Evolutionary conservation across 2,329 filamentous ascomycete species (phyloP), one percentile per base, ranked within the genome.

Genomic region (Dactylellina haptotyla): DNA sequence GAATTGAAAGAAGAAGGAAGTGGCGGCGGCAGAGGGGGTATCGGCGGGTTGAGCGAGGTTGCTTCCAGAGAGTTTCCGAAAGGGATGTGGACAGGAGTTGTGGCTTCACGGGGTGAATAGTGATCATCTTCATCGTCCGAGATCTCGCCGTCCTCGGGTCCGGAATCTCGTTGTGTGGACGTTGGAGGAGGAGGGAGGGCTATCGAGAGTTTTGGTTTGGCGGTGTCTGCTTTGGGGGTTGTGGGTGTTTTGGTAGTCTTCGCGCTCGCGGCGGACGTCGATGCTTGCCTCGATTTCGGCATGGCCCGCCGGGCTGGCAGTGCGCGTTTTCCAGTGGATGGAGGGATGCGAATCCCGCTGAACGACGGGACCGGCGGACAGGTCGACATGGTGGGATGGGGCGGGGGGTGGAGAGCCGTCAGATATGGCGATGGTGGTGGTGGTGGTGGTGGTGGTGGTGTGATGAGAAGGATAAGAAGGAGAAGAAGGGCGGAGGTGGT

Each of bases 71-170:
- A 32, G 32, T 51, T 71, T 34, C 37, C 37, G 6, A 50, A 37
- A 14, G 46, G 59, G 6, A 61, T 37, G 25, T 37, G 59, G 3
- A 61, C 39, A 53, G 67, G 67, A 54, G 67, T 72, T 5, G 67
- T 65, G 4, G 67, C 67, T 48, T 72, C 67, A 6, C 57, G 57
- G 18, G 67, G 67, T 5, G 67, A 72, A 30, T 72, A 72, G 10
- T 72, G 67, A 37, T 72, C 67, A 34, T 72, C 67, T 28, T 72
- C 65, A 4, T 71, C 67, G 16, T 72, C 67, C 20, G 67, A 72
- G 54, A 72, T 65, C 46, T 72, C 67, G 53, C 67, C 67, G 65
- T 72, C 67, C 37, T 72, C 67, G 34, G 67, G 67, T 16, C 67
- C 67, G 20, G 59, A 53, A n/a, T 72, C 67, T 34, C 67, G 34